Base-by-base conservation (phyloP, 495 filamentous ascomycete species). In the Extremus antarcticus region DNA sequence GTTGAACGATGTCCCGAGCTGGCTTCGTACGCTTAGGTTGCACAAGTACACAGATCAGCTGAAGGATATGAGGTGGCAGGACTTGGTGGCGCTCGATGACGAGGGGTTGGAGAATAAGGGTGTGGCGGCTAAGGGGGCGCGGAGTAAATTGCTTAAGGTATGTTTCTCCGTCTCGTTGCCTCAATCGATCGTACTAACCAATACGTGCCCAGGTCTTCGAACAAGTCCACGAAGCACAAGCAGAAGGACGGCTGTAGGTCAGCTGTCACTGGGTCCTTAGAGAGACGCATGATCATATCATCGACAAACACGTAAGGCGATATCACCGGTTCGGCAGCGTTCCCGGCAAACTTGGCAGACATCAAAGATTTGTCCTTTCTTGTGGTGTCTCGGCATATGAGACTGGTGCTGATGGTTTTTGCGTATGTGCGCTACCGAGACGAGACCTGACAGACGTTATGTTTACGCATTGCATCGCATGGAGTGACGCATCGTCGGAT, bases 31-130 rank as follows among this genome's bases (percentile, higher is more conserved):
- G 68, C 76, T 97, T 64, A 83, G 92, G 56, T 75, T 98, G 61
- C 92, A 98, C 74, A 98, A 98, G 74, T 98, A 98, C 71, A 98
- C 92, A 35, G 92, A 98, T 59, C 90, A 97, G 66, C 72, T 98
- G 63, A 98, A 97, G 71, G 90, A 95, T 67, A 78, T 97, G 69
- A 88, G 91, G 60, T 98, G 92, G 92, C 85, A 80, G n/a, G 91
- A 98, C 16, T 65, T 98, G 63, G 72, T 98, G 59, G 85, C 90
- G 69, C 75, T 98, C 55, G 87, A 94, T 67, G 94, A 98, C 65
- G 90, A 89, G 70, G 90, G 87, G 52, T 74, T 98, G 62, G 91
- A 97, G 70, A 86, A 90, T 11, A 83, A 88, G 51, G 92, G 92
- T 47, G 92, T 98, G 29, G 96, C 95, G 68, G 92, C 92, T 43